These are phyloP conservation scores for Fusarium sp. DNA, from an alignment of 2,329 filamentous ascomycete genomes.

Conservation along the genomic window DNA sequence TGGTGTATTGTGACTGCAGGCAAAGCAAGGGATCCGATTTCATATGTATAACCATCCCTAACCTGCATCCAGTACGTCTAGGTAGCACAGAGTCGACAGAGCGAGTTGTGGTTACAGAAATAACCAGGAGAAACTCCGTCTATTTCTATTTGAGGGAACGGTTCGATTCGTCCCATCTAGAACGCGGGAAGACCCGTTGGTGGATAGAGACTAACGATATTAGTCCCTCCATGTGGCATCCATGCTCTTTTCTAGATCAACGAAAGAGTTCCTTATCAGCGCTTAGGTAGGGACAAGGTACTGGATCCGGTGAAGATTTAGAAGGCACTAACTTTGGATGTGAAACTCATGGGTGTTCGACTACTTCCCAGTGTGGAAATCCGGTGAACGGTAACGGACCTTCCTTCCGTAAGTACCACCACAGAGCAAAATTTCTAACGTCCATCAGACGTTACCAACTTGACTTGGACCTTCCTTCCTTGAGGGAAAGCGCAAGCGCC, in stretches of 20 bases:
- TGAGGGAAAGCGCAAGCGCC: constrained; percentile 18
- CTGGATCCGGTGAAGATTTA: constrained; percentile 5
- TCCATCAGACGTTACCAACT: neutral
- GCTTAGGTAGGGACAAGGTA: constrained; percentile 10
- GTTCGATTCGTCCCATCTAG: constrained; percentile 11
- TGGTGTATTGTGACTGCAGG: neutral
- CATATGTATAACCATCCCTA: constrained; percentile 22
- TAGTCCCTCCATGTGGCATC: constrained; percentile 31
- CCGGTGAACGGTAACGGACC: neutral
- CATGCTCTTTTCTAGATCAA: constrained; percentile 30
- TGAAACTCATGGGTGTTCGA: constrained; percentile 2
- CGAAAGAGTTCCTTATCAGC: neutral
- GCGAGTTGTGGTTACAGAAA: constrained; percentile 3
- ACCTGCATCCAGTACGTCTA: constrained; percentile 4
- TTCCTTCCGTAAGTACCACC: constrained; percentile 14
- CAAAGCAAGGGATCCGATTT: constrained; percentile 8
- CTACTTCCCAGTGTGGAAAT: constrained; percentile 1
- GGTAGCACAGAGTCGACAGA: constrained; percentile 8
- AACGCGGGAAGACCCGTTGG: constrained; percentile 25
- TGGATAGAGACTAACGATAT: constrained; percentile 19
- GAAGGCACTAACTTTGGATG: constrained; percentile 4
- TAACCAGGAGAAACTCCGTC: neutral
- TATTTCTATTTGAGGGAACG: neutral
- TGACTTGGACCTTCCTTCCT: neutral
- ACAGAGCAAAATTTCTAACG: constrained; percentile 7